Conservation (phyloP, 345 rosid genomes). For the Eucalyptus melliodora region DNA sequence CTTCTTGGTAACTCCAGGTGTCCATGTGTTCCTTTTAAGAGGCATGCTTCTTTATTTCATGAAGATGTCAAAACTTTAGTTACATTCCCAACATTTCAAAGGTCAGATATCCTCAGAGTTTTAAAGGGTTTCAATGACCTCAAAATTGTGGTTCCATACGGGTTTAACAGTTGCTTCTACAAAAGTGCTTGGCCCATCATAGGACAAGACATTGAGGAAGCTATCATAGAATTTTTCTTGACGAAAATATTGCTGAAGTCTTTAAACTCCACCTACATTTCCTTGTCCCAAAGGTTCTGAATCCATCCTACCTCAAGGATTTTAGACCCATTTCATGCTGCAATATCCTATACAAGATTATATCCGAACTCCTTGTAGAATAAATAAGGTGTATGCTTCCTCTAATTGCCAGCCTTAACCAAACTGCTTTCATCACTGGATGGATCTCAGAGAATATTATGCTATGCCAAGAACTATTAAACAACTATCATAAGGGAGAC, state of each 20-base stretch:
- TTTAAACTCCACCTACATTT: not conserved
- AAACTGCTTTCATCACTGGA: not conserved
- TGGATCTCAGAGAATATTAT: not conserved
- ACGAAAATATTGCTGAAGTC: not conserved
- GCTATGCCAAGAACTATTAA: not conserved
- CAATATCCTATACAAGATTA: not conserved
- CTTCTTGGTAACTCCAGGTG: not conserved
- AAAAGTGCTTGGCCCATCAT: not conserved
- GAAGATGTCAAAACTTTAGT: not conserved
- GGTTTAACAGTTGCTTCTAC: not conserved
- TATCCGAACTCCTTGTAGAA: not conserved
- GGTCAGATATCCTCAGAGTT: not conserved
- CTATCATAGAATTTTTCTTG: not conserved
- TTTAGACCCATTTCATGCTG: not conserved
- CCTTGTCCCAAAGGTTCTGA: not conserved
- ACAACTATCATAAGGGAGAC: not conserved
- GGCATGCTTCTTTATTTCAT: not conserved
- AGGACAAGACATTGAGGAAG: not conserved
- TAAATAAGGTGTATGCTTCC: not conserved
- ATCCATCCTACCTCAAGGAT: not conserved
- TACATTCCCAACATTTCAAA: not conserved
- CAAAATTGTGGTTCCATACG: rapidly evolving
- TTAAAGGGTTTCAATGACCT: not conserved
- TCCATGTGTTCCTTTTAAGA: not conserved
- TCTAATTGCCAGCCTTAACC: not conserved